Percentiles rank a stretch among this genome's conserved stretches.
Evolutionary conservation across 2,329 filamentous ascomycete species (phyloP).

Genomic region (Grosmannia clavigera): DNA sequence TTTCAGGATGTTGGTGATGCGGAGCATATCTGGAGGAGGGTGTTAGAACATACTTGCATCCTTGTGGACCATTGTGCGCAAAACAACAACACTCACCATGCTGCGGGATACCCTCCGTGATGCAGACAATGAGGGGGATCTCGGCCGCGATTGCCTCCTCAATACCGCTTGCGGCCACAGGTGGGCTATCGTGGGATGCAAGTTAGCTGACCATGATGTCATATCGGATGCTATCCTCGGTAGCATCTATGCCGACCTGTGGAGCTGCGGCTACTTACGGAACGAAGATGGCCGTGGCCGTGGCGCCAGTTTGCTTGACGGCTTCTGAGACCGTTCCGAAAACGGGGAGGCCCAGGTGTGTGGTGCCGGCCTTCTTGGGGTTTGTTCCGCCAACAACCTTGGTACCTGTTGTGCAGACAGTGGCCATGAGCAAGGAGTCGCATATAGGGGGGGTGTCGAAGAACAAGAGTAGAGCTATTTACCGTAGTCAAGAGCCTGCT

Average conservation of each 20-base stretch:
- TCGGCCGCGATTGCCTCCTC: constrained; percentile 92
- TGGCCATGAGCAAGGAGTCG: background rate
- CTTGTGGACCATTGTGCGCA: background rate
- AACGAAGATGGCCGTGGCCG: constrained; percentile 89
- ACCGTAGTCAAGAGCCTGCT: constrained; percentile 98
- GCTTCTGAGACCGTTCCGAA: constrained; percentile 84
- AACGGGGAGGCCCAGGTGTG: constrained; percentile 83
- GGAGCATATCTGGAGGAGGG: constrained; percentile 71
- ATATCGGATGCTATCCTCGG: background rate
- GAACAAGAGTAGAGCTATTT: constrained; percentile 38
- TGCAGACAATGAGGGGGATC: constrained; percentile 90
- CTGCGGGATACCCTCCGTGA: constrained; percentile 95
- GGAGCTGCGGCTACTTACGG: constrained; percentile 45
- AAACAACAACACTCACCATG: constrained; percentile 51
- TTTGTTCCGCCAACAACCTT: constrained; percentile 97
- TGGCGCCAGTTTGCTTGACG: constrained; percentile 80
- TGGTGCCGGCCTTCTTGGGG: constrained; percentile 91
- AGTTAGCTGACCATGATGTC: background rate
- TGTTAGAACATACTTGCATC: background rate
- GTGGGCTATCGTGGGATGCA: constrained; percentile 45
- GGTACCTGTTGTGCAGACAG: constrained; percentile 51
- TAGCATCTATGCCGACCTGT: background rate
- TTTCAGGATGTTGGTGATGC: constrained; percentile 96
- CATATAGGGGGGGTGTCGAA: background rate
- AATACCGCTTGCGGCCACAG: constrained; percentile 84